These are phyloP conservation scores for Penicillium canariense DNA, from an alignment of 495 filamentous ascomycete genomes.

Conservation along the genomic window DNA sequence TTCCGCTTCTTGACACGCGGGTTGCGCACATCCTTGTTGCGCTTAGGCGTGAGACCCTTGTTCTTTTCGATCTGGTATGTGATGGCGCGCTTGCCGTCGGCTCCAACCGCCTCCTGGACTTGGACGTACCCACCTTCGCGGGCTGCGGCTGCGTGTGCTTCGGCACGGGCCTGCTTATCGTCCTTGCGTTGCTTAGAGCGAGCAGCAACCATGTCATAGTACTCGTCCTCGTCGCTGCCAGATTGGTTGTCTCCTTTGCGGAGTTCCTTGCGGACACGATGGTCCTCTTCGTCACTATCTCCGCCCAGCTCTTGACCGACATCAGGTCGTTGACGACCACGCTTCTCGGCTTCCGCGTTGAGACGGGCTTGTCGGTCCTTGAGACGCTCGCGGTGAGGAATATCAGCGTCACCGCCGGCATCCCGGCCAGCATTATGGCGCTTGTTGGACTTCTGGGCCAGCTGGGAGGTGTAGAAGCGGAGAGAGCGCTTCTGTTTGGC, in stretches of 20 bases:
- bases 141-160: constrained; percentile 50
- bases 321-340: constrained; percentile 65
- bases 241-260: constrained; percentile 35
- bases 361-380: constrained; percentile 80
- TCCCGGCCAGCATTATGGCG: constrained; percentile 77
- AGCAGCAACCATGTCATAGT: constrained; percentile 82
- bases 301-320: constrained; percentile 61
- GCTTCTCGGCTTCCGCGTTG: constrained; percentile 80
- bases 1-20: constrained; percentile 96
- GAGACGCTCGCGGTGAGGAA: constrained; percentile 85
- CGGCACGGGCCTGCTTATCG: constrained; percentile 62
- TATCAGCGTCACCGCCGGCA: constrained; percentile 86
- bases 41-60: constrained; percentile 83
- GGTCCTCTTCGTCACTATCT: constrained; percentile 60
- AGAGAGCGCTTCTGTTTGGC: constrained; percentile 80
- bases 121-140: constrained; percentile 57
- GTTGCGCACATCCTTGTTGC: constrained; percentile 91
- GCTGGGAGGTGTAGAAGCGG: constrained; percentile 94
- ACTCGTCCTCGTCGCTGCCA: constrained; percentile 63
- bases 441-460: constrained; percentile 86
- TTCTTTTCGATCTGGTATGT: constrained; percentile 94
- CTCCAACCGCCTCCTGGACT: constrained; percentile 55
- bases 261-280: constrained; percentile 40
- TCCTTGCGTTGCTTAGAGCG: constrained; percentile 68
- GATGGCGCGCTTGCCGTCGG: constrained; percentile 85